Base-by-base conservation (phyloP, 2,329 filamentous ascomycete genomes). In the Diaporthe caulivora region DNA sequence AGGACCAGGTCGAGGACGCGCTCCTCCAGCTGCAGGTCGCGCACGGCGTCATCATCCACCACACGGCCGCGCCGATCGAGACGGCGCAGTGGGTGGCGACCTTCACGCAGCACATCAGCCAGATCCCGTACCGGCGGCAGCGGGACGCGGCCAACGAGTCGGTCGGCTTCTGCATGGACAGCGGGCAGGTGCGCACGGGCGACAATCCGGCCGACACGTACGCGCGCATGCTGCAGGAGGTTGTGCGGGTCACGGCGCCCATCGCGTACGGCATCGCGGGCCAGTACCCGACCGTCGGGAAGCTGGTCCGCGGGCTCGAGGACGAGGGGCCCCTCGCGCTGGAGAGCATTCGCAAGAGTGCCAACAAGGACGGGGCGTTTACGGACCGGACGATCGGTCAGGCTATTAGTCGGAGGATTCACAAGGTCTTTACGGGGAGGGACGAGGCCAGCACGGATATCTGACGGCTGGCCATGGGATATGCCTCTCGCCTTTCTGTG, bases 61-160 rank as follows among this genome's bases (percentile, higher is more conserved):
- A 96, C 80, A 94, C 92, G 1, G 82, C 81, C 18, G 82, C 84
- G 2, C 78, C 88, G 0, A 79, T 89, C 0, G 92, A 95, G 78
- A 93, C 92, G 1, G 92, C 93, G 2, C 88, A 92, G 77, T 94
- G 93, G 92, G 90, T 95, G 40, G 85, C 88, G 40, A 86, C 89
- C 44, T 94, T 95, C 78, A 96, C 94, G 0, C 92, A 95, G 78
- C 92, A 96, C 80, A 91, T 96, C 64, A 93, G 92, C 10, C 93
- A 92, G 1, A 90, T 93, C 29, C 94, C 93, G 0, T 95, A 95
- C 81, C 90, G 90, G 76, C 88, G 85, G 68, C 86, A 87, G 77
- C 82, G 83, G 29, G 88, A 90, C 71, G 81, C 82, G 44, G 80
- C 83, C 64, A 83, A 83, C 76, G 86, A 88, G 1, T 85, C 87